These are phyloP conservation scores for Ophiosphaerella herpotricha DNA, from an alignment of 2,329 filamentous ascomycete species.

Conservation along the genomic window DNA sequence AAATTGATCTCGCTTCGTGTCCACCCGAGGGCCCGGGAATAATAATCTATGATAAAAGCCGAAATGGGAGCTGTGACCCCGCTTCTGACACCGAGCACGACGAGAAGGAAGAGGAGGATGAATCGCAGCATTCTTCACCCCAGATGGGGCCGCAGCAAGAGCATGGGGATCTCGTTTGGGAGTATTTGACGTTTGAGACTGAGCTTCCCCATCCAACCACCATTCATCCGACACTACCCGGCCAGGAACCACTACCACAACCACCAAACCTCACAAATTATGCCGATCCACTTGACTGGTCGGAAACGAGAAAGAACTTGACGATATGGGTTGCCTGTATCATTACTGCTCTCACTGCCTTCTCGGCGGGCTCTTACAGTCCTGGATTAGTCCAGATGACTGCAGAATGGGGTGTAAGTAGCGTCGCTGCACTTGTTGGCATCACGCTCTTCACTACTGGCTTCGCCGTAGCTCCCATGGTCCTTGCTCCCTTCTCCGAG, in stretches of 20 bases:
- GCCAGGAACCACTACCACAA: constrained; percentile 54
- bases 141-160: constrained; percentile 16
- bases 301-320: constrained; percentile 67
- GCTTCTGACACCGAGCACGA: constrained; percentile 18
- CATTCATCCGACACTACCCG: constrained; percentile 38
- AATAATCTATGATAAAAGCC: constrained; percentile 14
- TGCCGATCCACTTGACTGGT: constrained; percentile 74
- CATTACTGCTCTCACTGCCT: constrained; percentile 78
- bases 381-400: constrained; percentile 70
- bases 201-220: constrained; percentile 56
- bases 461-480: constrained; percentile 84
- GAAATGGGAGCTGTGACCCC: constrained; percentile 12
- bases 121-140: neutral
- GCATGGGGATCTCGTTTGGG: constrained; percentile 54
- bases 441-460: constrained; percentile 79
- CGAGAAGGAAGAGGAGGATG: constrained; percentile 6
- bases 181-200: constrained; percentile 67
- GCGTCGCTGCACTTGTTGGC: constrained; percentile 70
- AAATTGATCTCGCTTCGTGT: constrained; percentile 31
- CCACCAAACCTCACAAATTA: constrained; percentile 70
- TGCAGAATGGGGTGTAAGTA: constrained; percentile 66
- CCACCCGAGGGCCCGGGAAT: constrained; percentile 34
- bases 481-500: constrained; percentile 84
- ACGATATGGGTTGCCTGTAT: constrained; percentile 75
- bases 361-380: constrained; percentile 79